These are phyloP conservation scores for Heterobasidion annosum DNA, from an alignment of 1,284 basidiomycete species.

Conservation along the genomic window DNA sequence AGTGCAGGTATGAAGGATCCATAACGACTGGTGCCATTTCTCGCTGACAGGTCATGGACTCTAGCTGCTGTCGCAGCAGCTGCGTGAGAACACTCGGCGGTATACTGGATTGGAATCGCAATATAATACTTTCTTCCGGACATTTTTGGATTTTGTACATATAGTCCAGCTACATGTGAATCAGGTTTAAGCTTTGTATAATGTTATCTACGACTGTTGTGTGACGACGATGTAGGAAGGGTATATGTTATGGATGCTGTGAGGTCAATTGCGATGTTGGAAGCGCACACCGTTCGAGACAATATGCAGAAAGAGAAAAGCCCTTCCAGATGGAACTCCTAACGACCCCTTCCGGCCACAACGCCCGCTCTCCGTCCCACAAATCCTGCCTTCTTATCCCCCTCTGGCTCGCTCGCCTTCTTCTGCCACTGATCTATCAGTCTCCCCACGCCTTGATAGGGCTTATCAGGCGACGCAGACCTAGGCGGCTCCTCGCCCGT, in stretches of 20 bases:
- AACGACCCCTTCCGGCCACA: neutral
- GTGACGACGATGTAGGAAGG: too few species aligned
- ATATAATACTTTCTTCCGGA: too few species aligned
- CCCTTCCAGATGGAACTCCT: neutral
- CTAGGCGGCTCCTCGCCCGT: conserved; percentile 23
- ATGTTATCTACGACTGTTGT: too few species aligned
- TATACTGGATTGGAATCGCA: too few species aligned
- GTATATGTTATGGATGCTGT: neutral
- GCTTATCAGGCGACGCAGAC: conserved; percentile 60
- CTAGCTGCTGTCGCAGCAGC: too few species aligned
- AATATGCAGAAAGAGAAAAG: neutral
- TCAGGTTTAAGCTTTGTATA: too few species aligned
- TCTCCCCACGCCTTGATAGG: conserved; percentile 72
- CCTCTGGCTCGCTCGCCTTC: conserved; percentile 56
- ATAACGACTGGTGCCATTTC: too few species aligned
- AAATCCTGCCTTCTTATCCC: conserved; percentile 10
- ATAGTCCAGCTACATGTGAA: too few species aligned
- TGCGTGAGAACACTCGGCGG: too few species aligned
- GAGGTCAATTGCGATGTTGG: neutral
- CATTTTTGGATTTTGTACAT: too few species aligned
- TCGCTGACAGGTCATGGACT: too few species aligned
- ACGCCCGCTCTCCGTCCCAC: neutral
- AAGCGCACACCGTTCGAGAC: neutral
- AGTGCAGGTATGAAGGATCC: too few species aligned
- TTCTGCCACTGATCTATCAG: conserved; percentile 80